A percentile compares a stretch with the other conserved stretches of the same genome.
These are phyloP conservation scores for Rhinocladiella similis DNA, from an alignment of 2,329 filamentous ascomycete species.

Conservation along the genomic window DNA sequence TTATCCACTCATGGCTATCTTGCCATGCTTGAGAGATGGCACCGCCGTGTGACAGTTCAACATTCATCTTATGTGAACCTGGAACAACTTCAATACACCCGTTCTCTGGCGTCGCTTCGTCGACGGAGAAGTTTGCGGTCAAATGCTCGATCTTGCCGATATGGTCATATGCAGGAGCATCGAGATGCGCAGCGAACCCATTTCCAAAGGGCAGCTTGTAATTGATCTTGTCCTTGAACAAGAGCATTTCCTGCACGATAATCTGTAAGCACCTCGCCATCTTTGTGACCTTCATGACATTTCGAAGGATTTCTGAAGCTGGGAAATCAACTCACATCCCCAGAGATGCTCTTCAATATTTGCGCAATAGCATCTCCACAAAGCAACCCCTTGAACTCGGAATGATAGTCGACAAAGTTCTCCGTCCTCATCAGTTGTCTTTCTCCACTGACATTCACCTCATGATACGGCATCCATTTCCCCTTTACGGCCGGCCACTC, in stretches of 20 bases:
- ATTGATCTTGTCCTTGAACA: constrained; percentile 42
- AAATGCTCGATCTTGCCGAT: constrained; percentile 38
- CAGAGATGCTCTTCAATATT: constrained; percentile 33
- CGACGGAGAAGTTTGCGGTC: constrained; percentile 38
- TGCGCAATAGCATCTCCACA: constrained; percentile 31
- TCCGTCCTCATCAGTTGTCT: constrained; percentile 38
- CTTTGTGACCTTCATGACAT: too few species aligned
- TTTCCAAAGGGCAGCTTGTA: constrained; percentile 38
- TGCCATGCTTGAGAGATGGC: constrained; percentile 36
- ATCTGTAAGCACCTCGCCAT: too few species aligned
- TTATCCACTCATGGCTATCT: constrained; percentile 33
- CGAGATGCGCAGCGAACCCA: constrained; percentile 38
- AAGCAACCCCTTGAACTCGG: constrained; percentile 31
- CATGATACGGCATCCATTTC: constrained; percentile 37
- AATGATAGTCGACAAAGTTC: constrained; percentile 36
- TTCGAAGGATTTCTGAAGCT: too few species aligned
- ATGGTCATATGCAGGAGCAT: constrained; percentile 39
- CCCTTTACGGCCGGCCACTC: constrained; percentile 34
- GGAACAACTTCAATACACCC: constrained; percentile 38
- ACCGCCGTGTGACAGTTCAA: constrained; percentile 35
- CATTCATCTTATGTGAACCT: constrained; percentile 36
- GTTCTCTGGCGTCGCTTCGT: constrained; percentile 34
- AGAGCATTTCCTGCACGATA: constrained; percentile 33
- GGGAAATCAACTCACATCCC: constrained; percentile 27
- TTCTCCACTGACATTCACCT: constrained; percentile 35